Conservation (phyloP, 208 protist species). For the Leishmania tropica region DNA sequence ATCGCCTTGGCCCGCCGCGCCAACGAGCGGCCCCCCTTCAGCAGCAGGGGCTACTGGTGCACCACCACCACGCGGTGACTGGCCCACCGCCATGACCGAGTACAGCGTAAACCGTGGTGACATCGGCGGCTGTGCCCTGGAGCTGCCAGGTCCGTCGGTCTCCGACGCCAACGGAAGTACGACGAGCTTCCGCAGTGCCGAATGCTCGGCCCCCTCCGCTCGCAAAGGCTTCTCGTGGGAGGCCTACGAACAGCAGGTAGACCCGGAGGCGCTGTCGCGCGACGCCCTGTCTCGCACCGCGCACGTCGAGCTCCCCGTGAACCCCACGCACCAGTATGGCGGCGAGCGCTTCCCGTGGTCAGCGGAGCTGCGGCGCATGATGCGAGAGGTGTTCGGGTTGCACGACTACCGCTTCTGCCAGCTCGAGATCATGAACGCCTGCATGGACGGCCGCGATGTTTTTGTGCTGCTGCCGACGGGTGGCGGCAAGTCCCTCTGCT, state of each 20-base stretch:
- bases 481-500: conserved; percentile 96
- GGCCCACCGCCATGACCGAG: conserved; percentile 13
- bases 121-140: not conserved
- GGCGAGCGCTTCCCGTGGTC: conserved; percentile 84
- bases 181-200: not conserved
- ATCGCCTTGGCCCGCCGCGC: not conserved
- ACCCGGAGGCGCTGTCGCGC: conserved; percentile 35
- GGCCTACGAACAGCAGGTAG: conserved; percentile 57
- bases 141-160: conserved; percentile 1
- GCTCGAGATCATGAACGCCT: conserved; percentile 95
- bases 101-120: not conserved
- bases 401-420: conserved; percentile 93
- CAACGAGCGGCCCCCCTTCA: not conserved
- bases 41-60: not conserved
- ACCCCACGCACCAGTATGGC: conserved; percentile 67
- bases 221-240: conserved; percentile 69
- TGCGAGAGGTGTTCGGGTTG: conserved; percentile 90
- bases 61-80: not conserved
- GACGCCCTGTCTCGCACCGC: conserved; percentile 40
- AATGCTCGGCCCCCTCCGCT: not conserved
- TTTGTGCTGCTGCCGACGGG: conserved; percentile 97
- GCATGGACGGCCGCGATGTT: conserved; percentile 87
- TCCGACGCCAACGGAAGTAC: not conserved
- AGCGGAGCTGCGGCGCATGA: conserved; percentile 77
- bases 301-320: conserved; percentile 70